A percentile compares a stretch with the other conserved stretches of the same genome.
Conservation (phyloP, 208 protist genomes). For the Trypanosoma avium region DNA sequence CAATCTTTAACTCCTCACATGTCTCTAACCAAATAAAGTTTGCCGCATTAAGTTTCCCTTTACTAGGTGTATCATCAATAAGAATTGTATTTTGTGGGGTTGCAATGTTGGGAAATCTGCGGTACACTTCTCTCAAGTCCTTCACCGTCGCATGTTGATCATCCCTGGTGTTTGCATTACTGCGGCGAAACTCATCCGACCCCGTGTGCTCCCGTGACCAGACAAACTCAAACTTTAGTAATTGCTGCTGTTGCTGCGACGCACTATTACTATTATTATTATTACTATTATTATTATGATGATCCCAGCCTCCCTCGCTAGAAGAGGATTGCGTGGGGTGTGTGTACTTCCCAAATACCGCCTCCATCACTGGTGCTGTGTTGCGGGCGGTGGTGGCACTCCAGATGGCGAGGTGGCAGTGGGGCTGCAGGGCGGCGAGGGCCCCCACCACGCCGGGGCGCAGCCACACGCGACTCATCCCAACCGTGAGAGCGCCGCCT, state of each 20-base stretch:
- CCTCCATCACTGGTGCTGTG: slow-evolving; percentile 74
- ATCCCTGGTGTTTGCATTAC: slow-evolving; percentile 46
- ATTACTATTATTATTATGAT: no score
- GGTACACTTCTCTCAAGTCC: slow-evolving; percentile 63
- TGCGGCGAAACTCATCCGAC: slow-evolving; percentile 74
- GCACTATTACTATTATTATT: no score
- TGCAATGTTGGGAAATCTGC: slow-evolving; percentile 58
- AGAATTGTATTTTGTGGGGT: slow-evolving; percentile 75
- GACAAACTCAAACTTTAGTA: slow-evolving; percentile 68
- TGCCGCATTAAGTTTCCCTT: slow-evolving; percentile 66
- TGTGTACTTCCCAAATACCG: no score
- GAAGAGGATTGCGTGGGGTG: no score
- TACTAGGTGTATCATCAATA: slow-evolving; percentile 88
- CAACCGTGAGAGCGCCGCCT: slow-evolving; percentile 64
- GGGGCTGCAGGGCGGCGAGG: slow-evolving; percentile 56
- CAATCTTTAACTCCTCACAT: slow-evolving; percentile 53
- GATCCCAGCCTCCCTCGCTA: no score
- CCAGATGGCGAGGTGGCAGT: slow-evolving; percentile 86
- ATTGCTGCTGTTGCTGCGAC: slow-evolving; percentile 2
- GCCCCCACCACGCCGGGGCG: slow-evolving; percentile 66
- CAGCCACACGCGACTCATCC: slow-evolving; percentile 79
- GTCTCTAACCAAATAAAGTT: slow-evolving; percentile 87
- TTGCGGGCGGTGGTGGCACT: slow-evolving; percentile 87
- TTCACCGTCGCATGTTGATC: slow-evolving; percentile 87
- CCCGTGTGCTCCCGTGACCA: slow-evolving; percentile 86